A percentile compares a stretch with the other conserved stretches of the same genome.
Evolutionary conservation across 352 stramenopile genomes (phyloP).

Genomic region (Lagenidium giganteum): DNA sequence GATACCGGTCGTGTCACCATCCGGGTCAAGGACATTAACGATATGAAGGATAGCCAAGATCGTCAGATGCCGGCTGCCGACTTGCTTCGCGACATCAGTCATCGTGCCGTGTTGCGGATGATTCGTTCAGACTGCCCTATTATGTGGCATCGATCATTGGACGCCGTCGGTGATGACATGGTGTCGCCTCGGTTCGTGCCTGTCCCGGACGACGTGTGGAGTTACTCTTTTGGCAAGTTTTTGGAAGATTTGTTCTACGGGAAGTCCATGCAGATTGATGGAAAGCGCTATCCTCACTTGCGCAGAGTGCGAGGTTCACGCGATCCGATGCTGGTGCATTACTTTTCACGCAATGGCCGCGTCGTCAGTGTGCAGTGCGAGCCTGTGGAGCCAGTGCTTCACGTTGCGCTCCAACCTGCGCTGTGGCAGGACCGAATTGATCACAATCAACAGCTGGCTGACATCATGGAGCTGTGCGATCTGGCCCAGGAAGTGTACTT

Average conservation of each 20-base stretch:
- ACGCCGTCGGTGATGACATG: no score
- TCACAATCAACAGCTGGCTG: conserved; percentile 49
- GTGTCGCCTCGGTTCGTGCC: conserved; percentile 48
- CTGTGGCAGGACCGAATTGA: conserved; percentile 82
- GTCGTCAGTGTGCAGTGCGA: conserved; percentile 79
- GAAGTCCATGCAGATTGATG: conserved; percentile 70
- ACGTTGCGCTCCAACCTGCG: conserved; percentile 76
- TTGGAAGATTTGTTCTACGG: conserved; percentile 83
- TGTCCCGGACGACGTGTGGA: conserved; percentile 65
- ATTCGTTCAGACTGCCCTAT: conserved; percentile 59
- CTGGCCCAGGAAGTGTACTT: conserved; percentile 68
- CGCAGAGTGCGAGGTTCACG: conserved; percentile 44
- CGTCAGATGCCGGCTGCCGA: conserved; percentile 41
- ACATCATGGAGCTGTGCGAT: conserved; percentile 70
- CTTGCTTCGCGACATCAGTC: conserved; percentile 54
- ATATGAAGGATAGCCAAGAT: conserved; percentile 62
- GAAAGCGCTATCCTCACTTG: conserved; percentile 61
- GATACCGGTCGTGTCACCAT: conserved; percentile 72
- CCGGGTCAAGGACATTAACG: conserved; percentile 61
- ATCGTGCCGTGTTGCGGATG: conserved; percentile 48
- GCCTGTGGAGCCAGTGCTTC: conserved; percentile 72
- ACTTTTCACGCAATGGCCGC: conserved; percentile 66
- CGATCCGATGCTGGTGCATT: conserved; percentile 65
- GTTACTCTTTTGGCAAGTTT: conserved; percentile 87
- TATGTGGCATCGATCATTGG: conserved; percentile 61